Evolutionary conservation across 192 early-diverging fungal genomes (phyloP), one percentile per base, ranked within the genome.

Genomic region (Coemansia sp.): DNA sequence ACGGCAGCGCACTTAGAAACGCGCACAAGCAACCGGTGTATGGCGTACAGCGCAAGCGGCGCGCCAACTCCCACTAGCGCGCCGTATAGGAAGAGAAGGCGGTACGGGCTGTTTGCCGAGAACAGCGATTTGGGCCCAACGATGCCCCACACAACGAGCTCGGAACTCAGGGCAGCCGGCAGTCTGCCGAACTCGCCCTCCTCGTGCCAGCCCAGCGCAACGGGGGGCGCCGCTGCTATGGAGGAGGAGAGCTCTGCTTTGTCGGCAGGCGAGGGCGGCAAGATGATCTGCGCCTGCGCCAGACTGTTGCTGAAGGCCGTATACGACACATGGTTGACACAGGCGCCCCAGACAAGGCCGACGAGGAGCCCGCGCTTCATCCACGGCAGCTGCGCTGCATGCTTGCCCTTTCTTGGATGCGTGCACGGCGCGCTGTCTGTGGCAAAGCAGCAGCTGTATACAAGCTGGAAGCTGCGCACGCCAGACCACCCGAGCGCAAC

Each of bases 111-210:
- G 51, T 56, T 45, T 1, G 14, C 30, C 15, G 79, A 56, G 46
- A 81, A 76, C 21, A 81, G 16, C 15, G 79, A 76, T 8, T 58
- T 70, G 5, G 79, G 70, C 1, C 79, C 79, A n/a, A 76, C 79
- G 8, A 81, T 81, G 1, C 79, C 79, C 79, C 79, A 81, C 10
- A 81, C 79, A 2, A 81, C 74, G 0, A 81, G 67, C 60, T 81
- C 79, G 0, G 79, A 81, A 56, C 79, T 81, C 35, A 81, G 64
- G 5, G 79, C 67, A 26, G 79, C 79, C 10, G 79, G 79, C 36
- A 76, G 64, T 6, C 79, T 58, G 4, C 73, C 79, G 56, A 73
- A 72, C 71, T 81, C 79, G 6, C 79, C 74, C 8, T 71, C 70
- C 58, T 81, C 79, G 39, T 72, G 79, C 79, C 79, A 81, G 6